Evolutionary conservation across 805 yeast species (phyloP).

Genomic region (Nematodospora valgi): DNA sequence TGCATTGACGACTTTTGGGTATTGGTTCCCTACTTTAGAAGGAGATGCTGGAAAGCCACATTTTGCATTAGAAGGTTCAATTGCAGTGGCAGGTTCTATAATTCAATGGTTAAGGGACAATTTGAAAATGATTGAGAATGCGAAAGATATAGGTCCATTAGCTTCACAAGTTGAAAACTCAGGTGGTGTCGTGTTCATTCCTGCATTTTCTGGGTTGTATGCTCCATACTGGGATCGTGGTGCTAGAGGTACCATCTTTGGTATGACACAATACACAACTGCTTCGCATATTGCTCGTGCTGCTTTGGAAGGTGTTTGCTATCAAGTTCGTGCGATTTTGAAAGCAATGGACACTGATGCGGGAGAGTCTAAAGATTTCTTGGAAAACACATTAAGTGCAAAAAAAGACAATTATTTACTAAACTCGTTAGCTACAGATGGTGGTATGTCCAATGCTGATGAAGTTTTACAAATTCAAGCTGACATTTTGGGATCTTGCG

Average conservation of each 20-base stretch:
- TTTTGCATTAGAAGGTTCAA: constrained; percentile 91
- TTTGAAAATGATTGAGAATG: constrained; percentile 72
- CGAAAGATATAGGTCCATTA: constrained; percentile 86
- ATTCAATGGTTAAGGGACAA: constrained; percentile 94
- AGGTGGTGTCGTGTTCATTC: constrained; percentile 92
- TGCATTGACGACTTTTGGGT: constrained; percentile 84
- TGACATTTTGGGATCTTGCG: constrained; percentile 85
- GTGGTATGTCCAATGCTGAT: constrained; percentile 90
- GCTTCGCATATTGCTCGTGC: constrained; percentile 91
- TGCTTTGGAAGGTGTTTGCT: constrained; percentile 92
- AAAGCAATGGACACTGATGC: constrained; percentile 88
- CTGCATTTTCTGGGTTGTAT: constrained; percentile 90
- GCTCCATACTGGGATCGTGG: constrained; percentile 96
- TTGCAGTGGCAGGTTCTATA: constrained; percentile 93
- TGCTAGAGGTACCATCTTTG: constrained; percentile 89
- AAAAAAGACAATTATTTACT: constrained; percentile 45
- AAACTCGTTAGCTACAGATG: constrained; percentile 74
- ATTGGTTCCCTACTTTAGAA: constrained; percentile 71
- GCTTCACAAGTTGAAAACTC: constrained; percentile 78
- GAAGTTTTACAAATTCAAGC: constrained; percentile 94
- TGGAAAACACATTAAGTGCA: constrained; percentile 48
- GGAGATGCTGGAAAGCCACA: constrained; percentile 58
- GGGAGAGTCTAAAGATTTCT: constrained; percentile 56
- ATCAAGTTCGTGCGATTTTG: constrained; percentile 86
- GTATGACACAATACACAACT: constrained; percentile 90